These are phyloP conservation scores for Craspedostauros australis DNA, from an alignment of 108 stramenopile species.

Conservation along the genomic window DNA sequence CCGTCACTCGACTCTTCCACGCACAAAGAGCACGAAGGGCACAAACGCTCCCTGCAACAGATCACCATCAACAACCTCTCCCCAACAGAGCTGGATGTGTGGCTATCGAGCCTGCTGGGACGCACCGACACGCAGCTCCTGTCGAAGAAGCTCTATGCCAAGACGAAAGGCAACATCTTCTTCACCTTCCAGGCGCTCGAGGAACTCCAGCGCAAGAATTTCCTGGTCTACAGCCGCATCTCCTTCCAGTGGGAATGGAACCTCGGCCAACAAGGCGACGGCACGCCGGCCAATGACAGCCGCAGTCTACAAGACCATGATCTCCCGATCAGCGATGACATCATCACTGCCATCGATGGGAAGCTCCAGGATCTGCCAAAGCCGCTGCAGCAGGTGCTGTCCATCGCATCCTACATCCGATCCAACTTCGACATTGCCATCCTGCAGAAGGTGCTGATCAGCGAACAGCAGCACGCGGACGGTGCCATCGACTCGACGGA, in stretches of 20 bases:
- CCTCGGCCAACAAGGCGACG: constrained; percentile 16
- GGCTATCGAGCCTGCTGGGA: too few relatives aligned
- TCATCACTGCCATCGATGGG: constrained; percentile 22
- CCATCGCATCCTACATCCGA: constrained; percentile 20
- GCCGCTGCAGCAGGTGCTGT: constrained; percentile 21
- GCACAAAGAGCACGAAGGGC: too few relatives aligned
- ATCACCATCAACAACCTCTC: too few relatives aligned
- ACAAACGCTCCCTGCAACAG: too few relatives aligned
- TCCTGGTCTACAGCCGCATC: too few relatives aligned
- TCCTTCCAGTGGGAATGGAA: too few relatives aligned
- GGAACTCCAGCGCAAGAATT: constrained; percentile 22
- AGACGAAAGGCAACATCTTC: too few relatives aligned
- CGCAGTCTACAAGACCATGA: background rate
- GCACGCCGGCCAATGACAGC: constrained; percentile 13
- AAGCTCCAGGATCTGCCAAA: constrained; percentile 15
- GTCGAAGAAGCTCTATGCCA: too few relatives aligned
- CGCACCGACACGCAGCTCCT: background rate
- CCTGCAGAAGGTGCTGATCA: background rate
- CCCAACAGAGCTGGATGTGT: too few relatives aligned
- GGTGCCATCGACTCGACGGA: too few relatives aligned
- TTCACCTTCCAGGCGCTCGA: constrained; percentile 4
- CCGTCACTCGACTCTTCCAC: too few relatives aligned
- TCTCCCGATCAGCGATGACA: background rate
- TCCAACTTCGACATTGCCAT: constrained; percentile 17
- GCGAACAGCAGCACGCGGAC: background rate